Conservation (phyloP, 192 early-diverging fungal genomes). For the Entophlyctis helioformis region DNA sequence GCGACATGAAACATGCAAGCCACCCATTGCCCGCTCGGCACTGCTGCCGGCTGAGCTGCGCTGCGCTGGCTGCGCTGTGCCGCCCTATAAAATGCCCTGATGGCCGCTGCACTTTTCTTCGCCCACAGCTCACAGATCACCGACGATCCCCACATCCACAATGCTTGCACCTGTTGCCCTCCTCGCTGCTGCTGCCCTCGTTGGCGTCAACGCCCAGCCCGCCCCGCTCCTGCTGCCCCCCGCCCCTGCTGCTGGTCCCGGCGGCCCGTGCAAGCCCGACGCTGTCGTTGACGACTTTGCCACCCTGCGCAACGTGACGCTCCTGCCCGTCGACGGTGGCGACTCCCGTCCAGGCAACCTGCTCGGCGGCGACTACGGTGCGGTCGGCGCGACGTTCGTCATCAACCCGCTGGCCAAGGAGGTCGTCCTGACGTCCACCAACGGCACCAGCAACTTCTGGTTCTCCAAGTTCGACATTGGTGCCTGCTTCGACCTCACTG, state of each 20-base stretch:
- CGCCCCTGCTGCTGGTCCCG: too few species aligned
- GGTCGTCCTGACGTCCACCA: constrained; percentile 4
- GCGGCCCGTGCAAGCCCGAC: constrained; percentile 4
- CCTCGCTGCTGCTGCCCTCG: background rate
- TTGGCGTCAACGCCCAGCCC: background rate
- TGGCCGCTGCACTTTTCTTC: background rate
- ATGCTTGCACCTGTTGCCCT: constrained; percentile 2
- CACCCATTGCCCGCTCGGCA: too few species aligned
- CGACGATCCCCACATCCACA: background rate
- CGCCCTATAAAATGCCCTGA: background rate
- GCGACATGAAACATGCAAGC: too few species aligned
- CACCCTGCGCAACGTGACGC: background rate
- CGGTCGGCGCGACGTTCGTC: background rate
- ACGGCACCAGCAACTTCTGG: constrained; percentile 2
- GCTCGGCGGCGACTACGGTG: constrained; percentile 15
- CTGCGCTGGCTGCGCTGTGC: too few species aligned
- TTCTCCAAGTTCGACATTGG: too few species aligned
- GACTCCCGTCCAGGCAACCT: constrained; percentile 6
- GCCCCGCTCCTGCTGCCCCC: too few species aligned
- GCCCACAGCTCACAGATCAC: background rate
- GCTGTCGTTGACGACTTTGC: constrained; percentile 14
- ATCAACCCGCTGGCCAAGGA: too few species aligned
- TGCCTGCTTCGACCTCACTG: too few species aligned
- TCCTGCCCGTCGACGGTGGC: constrained; percentile 3
- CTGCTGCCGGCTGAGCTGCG: too few species aligned